Percentiles rank a stretch among this genome's conserved stretches.
Evolutionary conservation across 2,329 filamentous ascomycete species (phyloP).

Genomic region (Aschersonia sp.): DNA sequence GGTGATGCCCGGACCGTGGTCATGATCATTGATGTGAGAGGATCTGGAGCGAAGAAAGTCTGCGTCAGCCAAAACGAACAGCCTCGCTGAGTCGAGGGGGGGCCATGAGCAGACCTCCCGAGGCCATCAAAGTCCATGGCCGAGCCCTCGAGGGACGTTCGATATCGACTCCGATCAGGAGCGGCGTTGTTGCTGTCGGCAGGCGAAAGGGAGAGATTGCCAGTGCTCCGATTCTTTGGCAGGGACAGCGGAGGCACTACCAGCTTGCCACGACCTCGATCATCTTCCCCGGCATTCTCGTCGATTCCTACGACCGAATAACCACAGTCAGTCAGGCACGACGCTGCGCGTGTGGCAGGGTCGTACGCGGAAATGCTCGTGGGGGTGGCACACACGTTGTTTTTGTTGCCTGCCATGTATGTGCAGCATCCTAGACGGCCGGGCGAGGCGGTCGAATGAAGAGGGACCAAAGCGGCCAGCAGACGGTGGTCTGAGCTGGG

Average conservation of each 20-base stretch:
- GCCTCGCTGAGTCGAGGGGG: constrained; percentile 3
- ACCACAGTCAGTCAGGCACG: constrained; percentile 8
- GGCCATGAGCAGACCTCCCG: constrained; percentile 44
- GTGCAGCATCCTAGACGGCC: constrained; percentile 26
- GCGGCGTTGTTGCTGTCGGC: constrained; percentile 27
- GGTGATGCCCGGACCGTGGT: constrained; percentile 72
- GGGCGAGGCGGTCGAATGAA: neutral
- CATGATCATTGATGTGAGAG: constrained; percentile 70
- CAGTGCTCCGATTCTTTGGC: constrained; percentile 53
- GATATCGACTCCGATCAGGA: constrained; percentile 45
- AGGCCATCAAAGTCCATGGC: constrained; percentile 52
- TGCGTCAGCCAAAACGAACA: neutral
- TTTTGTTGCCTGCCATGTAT: constrained; percentile 26
- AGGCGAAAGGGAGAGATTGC: constrained; percentile 35
- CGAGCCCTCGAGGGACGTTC: constrained; percentile 62
- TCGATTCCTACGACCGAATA: constrained; percentile 15
- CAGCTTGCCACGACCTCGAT: constrained; percentile 30
- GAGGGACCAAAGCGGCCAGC: neutral
- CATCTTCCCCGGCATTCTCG: constrained; percentile 16
- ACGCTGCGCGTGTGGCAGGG: neutral
- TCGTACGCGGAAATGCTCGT: neutral
- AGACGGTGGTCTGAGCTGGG: too few species aligned
- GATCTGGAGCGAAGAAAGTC: constrained; percentile 39
- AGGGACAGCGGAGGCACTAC: constrained; percentile 30
- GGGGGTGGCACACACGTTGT: constrained; percentile 18